phyloP scores from a whole-genome alignment of 257 asterid genomes.

The Solanum tarapatanum region DNA sequence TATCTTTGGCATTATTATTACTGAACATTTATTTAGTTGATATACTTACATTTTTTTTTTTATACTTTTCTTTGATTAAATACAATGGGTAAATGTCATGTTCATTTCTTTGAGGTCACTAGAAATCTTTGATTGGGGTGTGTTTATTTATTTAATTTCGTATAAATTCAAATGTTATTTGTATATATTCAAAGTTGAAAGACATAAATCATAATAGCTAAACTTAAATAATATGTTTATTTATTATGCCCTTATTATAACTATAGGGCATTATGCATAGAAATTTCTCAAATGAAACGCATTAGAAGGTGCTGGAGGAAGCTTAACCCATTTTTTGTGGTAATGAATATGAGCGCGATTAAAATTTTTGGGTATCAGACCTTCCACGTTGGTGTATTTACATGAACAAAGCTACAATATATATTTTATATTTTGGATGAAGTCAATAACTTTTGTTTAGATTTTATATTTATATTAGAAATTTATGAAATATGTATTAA shows the following conservation, averaged over 20 bases:
- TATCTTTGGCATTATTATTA: neutral
- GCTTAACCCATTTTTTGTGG: neutral
- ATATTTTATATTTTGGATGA: neutral
- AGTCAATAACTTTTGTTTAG: neutral
- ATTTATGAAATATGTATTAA: too few species aligned
- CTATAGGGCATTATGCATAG: neutral
- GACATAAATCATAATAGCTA: too few species aligned
- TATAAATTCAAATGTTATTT: too few species aligned
- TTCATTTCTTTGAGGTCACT: neutral
- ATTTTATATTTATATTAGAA: too few species aligned
- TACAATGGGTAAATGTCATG: neutral
- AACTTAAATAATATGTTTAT: too few species aligned
- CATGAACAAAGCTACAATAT: neutral
- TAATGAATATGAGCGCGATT: neutral
- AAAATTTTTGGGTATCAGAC: neutral
- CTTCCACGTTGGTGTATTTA: neutral
- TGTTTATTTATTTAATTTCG: too few species aligned
- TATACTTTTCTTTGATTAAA: neutral
- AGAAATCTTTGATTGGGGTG: neutral
- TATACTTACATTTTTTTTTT: neutral
- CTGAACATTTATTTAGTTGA: neutral
- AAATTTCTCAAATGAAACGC: neutral
- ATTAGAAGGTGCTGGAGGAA: neutral
- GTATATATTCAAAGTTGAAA: fast-evolving
- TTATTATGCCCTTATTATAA: too few species aligned